Percentiles rank a stretch among this genome's conserved stretches.
phyloP scores from a whole-genome alignment of 2,329 filamentous ascomycete species.

The Colletotrichum melonis region DNA sequence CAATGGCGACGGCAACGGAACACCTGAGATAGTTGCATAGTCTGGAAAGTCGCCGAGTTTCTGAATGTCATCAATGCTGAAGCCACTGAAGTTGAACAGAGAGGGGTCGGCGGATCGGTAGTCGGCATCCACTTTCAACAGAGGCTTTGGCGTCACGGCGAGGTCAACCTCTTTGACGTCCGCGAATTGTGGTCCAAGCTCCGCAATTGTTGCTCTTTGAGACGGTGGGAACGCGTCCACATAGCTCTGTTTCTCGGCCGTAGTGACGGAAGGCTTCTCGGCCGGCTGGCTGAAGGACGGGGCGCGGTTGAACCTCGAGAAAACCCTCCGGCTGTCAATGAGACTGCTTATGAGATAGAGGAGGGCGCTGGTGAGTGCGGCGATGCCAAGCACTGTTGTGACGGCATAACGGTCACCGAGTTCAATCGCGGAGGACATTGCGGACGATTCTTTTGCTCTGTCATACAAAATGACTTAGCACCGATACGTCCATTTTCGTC shows the following conservation, averaged over 20 bases:
- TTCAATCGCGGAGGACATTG: slow-evolving; percentile 5
- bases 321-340: not conserved
- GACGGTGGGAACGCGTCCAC: slow-evolving; percentile 42
- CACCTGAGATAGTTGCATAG: slow-evolving; percentile 79
- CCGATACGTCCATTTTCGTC: not conserved
- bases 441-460: not conserved
- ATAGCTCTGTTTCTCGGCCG: slow-evolving; percentile 37
- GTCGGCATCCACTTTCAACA: slow-evolving; percentile 48
- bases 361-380: not conserved
- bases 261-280: not conserved
- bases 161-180: slow-evolving; percentile 24
- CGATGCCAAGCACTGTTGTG: slow-evolving; percentile 2
- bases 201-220: slow-evolving; percentile 36
- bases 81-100: slow-evolving; percentile 73
- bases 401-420: not conserved
- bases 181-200: slow-evolving; percentile 19
- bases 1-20: slow-evolving; percentile 76
- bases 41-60: slow-evolving; percentile 82
- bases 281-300: slow-evolving; percentile 1
- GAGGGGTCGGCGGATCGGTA: slow-evolving; percentile 45
- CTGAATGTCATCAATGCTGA: slow-evolving; percentile 76
- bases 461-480: not conserved
- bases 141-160: slow-evolving; percentile 35
- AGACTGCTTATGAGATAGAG: slow-evolving; percentile 15
- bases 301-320: not conserved